Evolutionary conservation across 331 rosid species (phyloP).

Genomic region (Malus hybrid): DNA sequence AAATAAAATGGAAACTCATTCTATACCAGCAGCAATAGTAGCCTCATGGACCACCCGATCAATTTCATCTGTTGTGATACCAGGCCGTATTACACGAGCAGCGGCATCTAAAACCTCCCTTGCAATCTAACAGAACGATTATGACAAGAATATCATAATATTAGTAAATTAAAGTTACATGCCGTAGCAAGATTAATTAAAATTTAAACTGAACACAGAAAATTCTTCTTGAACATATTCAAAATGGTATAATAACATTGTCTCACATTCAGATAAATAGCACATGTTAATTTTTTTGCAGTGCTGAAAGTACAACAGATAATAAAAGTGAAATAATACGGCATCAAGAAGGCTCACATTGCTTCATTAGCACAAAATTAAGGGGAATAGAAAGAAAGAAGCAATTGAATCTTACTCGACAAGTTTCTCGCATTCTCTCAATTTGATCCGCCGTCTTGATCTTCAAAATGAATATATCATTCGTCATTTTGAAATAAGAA

Average conservation of each 20-base stretch:
- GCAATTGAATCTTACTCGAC: conserved; percentile 45
- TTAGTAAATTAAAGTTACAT: not conserved
- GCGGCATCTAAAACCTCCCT: conserved; percentile 92
- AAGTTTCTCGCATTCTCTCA: conserved; percentile 76
- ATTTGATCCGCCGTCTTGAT: conserved; percentile 71
- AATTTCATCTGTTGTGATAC: conserved; percentile 91
- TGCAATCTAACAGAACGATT: conserved; percentile 44
- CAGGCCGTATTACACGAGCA: conserved; percentile 69
- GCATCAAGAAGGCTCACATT: not conserved
- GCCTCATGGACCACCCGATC: conserved; percentile 89
- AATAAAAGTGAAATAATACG: not conserved
- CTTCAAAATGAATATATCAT: conserved; percentile 34
- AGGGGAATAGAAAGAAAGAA: not conserved
- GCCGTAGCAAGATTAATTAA: not conserved
- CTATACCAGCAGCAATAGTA: conserved; percentile 74
- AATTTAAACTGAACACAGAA: not conserved
- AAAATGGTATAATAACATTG: not conserved
- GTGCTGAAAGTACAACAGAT: not conserved
- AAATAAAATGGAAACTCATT: not conserved
- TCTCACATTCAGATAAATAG: not conserved
- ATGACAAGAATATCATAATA: not conserved
- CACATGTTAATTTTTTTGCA: not conserved
- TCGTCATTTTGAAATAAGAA: not conserved
- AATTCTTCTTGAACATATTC: not conserved
- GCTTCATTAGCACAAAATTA: not conserved